Evolutionary conservation across 768 basidiomycete genomes (phyloP), one percentile per base, ranked within the genome.

Genomic region (Basidioascus undulatus): DNA sequence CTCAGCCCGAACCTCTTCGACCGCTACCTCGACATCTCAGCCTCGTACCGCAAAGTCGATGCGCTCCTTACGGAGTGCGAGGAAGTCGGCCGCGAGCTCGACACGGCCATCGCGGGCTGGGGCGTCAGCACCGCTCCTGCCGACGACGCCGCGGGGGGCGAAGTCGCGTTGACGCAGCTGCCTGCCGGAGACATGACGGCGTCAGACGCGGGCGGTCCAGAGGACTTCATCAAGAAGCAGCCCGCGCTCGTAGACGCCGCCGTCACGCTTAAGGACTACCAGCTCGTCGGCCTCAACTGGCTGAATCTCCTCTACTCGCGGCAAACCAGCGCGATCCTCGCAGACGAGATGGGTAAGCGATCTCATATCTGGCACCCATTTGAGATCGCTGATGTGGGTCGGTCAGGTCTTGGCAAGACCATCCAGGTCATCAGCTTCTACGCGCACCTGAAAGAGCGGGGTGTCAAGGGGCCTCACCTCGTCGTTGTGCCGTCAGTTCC

Each of bases 391-490:
- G 21, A 24, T 21, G n/a, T 24, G 20, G 37, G 24, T 18, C 18
- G n/a, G 13, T 5, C 40, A 92, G 89, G 89, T 53, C 73, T 98
- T 47, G 92, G 92, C 21, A 98, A 98, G 65, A 98, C 92, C 2
- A 79, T 89, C 30, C 92, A 98, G 61, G 92, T 98, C 41, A 98
- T 98, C 56, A 79, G 86, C 41, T 92, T 98, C 63, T 70, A 96
- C 46, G 80, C 87, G 4, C 68, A 79, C 51, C 65, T 96, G 38
- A 81, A 79, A 55, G 79, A 83, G 51, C 67, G 63, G 37, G 78
- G 76, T 15, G 67, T 65, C 40, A 66, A 64, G 41, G 89, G 86
- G 0, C 86, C 87, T 12, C 84, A 94, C 60, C 71, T 96, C 23
- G 67, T 98, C 38, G 72, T 96, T 49, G 92, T 98, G 9, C 92